Conservation (phyloP, 495 filamentous ascomycete genomes). For the Penicillium desertorum region DNA sequence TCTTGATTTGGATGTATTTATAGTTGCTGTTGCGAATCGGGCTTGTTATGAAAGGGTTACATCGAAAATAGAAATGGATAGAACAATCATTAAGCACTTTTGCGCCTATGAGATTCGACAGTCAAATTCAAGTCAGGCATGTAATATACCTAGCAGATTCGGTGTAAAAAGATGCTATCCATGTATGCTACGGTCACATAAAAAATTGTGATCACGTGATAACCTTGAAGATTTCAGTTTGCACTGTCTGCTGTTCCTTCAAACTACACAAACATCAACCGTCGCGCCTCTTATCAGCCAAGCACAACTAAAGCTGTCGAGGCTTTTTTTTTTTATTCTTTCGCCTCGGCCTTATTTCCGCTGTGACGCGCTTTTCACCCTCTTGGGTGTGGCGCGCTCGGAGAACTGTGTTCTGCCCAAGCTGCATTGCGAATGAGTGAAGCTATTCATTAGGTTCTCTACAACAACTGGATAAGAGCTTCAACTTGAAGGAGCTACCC, state of each 20-base stretch:
- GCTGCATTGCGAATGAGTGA: background rate
- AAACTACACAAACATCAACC: constrained; percentile 49
- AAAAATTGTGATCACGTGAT: background rate
- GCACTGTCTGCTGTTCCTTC: constrained; percentile 51
- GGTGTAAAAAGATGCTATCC: background rate
- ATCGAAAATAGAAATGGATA: background rate
- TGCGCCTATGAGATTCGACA: too few species aligned
- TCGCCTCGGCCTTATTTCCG: background rate
- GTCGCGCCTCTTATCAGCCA: constrained; percentile 19
- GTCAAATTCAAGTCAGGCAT: background rate
- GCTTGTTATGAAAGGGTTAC: background rate
- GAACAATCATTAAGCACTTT: background rate
- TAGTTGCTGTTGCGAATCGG: background rate
- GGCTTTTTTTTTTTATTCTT: background rate
- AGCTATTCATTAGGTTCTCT: background rate
- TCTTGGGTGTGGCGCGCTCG: constrained; percentile 16
- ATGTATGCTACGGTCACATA: background rate
- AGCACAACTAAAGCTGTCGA: background rate
- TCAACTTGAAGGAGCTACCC: background rate
- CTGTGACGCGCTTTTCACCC: constrained; percentile 12
- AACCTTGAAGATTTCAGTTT: constrained; percentile 33
- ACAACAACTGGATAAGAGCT: constrained; percentile 10
- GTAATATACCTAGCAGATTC: background rate
- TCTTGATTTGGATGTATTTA: background rate
- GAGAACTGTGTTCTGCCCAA: background rate